Percentiles rank a stretch among this genome's conserved stretches.
Conservation (phyloP, 1,284 basidiomycete genomes). For the Caloboletus inedulis region DNA sequence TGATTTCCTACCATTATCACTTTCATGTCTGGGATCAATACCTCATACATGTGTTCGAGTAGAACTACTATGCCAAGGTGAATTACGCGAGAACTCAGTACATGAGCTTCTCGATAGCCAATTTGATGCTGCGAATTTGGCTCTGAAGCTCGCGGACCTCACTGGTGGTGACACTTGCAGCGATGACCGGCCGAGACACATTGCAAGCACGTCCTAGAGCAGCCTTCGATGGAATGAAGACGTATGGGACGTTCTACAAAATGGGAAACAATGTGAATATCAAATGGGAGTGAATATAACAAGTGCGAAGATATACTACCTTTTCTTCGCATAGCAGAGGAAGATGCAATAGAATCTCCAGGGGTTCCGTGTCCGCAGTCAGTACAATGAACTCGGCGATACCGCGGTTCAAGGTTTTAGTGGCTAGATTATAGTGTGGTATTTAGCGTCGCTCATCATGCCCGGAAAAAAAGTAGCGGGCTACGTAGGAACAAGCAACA, state of each 20-base stretch:
- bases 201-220: slow-evolving; percentile 96
- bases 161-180: slow-evolving; percentile 93
- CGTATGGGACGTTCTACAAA: slow-evolving; percentile 89
- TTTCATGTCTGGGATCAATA: slow-evolving; percentile 1
- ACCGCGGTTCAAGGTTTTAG: slow-evolving; percentile 98
- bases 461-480: background rate
- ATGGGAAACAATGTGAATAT: background rate
- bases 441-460: slow-evolving; percentile 7
- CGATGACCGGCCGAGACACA: slow-evolving; percentile 93
- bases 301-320: slow-evolving; percentile 39
- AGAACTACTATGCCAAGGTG: slow-evolving; percentile 6
- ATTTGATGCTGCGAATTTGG: slow-evolving; percentile 90
- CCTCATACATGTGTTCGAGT: slow-evolving; percentile 16
- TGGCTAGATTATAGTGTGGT: slow-evolving; percentile 48
- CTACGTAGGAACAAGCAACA: slow-evolving; percentile 14
- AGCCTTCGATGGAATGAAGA: slow-evolving; percentile 93
- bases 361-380: slow-evolving; percentile 96
- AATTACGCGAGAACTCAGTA: slow-evolving; percentile 20
- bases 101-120: slow-evolving; percentile 75
- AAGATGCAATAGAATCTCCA: slow-evolving; percentile 97
- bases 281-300: background rate
- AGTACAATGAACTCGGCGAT: slow-evolving; percentile 98
- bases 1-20: slow-evolving; percentile 35
- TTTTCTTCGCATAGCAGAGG: slow-evolving; percentile 99
- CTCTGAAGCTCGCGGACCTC: slow-evolving; percentile 90